Conservation (phyloP, 495 filamentous ascomycete genomes). For the Daldinia decipiens region DNA sequence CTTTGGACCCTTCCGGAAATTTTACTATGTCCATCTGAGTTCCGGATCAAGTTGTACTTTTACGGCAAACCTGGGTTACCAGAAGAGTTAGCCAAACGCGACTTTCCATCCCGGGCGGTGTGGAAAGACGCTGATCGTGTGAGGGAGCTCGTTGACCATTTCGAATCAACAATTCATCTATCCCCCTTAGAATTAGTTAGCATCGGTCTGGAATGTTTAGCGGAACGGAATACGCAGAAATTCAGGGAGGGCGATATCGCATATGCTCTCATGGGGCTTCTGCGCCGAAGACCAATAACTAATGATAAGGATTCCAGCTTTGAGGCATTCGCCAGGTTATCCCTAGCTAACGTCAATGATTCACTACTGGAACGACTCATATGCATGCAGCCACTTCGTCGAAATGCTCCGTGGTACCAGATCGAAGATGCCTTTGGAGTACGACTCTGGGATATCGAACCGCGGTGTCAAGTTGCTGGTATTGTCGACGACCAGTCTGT, state of each 20-base stretch:
- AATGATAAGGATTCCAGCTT: not conserved
- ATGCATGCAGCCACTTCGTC: not conserved
- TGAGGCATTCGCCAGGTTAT: not conserved
- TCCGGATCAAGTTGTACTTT: conserved; percentile 1
- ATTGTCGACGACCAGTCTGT: not conserved
- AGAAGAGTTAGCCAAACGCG: not conserved
- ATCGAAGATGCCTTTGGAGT: not conserved
- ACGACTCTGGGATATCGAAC: not conserved
- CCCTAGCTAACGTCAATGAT: not conserved
- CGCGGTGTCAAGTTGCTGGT: not conserved
- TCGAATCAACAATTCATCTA: not conserved
- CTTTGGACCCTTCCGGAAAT: not conserved
- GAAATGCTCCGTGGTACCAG: not conserved
- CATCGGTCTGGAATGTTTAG: not conserved
- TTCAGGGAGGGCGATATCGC: not conserved
- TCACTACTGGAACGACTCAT: not conserved
- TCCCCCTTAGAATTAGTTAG: not conserved
- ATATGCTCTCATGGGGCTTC: conserved; percentile 5
- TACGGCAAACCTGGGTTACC: not conserved
- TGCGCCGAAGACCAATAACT: not conserved
- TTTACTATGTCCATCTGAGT: not conserved
- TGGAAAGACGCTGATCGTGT: not conserved
- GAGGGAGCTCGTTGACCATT: conserved; percentile 1
- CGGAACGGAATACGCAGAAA: not conserved
- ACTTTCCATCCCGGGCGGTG: not conserved